A percentile compares a stretch with the other conserved stretches of the same genome.
Conservation (phyloP, 2,329 filamentous ascomycete species). For the Fusarium caatingaense region DNA sequence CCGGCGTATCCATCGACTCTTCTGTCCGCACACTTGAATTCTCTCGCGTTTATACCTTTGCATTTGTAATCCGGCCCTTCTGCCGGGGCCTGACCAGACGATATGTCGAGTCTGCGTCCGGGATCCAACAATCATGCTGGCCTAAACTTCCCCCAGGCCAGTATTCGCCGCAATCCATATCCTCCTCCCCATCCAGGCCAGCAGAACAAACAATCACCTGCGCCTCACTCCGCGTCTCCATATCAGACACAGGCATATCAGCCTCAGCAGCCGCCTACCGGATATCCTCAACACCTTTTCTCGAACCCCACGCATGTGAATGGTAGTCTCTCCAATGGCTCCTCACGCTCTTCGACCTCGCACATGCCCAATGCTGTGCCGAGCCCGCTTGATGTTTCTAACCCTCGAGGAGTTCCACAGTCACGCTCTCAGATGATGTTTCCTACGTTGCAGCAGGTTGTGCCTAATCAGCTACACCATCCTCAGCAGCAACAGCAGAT, state of each 20-base stretch:
- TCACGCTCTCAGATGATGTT: conserved; percentile 59
- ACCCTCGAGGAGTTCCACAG: conserved; percentile 57
- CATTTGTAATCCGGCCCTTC: conserved; percentile 35
- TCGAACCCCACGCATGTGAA: conserved; percentile 59
- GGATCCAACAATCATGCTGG: conserved; percentile 65
- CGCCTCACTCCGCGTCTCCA: conserved; percentile 65
- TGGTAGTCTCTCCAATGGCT: conserved; percentile 60
- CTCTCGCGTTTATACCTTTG: conserved; percentile 23
- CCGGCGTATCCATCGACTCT: conserved; percentile 15
- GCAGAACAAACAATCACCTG: conserved; percentile 66
- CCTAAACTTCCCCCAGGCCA: conserved; percentile 64
- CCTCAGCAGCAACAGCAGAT: conserved; percentile 55
- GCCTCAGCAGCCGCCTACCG: conserved; percentile 62
- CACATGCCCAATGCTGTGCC: conserved; percentile 63
- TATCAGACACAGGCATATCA: conserved; percentile 67
- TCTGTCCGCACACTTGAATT: conserved; percentile 14
- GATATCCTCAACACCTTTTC: conserved; percentile 66
- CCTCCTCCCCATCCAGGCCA: conserved; percentile 62
- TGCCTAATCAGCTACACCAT: conserved; percentile 58
- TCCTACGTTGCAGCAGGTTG: conserved; percentile 54
- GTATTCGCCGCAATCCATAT: conserved; percentile 61
- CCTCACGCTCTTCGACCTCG: conserved; percentile 58
- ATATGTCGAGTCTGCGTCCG: conserved; percentile 63
- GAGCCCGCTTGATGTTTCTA: conserved; percentile 59
- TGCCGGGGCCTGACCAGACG: conserved; percentile 43